A percentile compares a stretch with the other conserved stretches of the same genome.
Conservation (phyloP, 495 filamentous ascomycete genomes). For the Neurospora sp. region DNA sequence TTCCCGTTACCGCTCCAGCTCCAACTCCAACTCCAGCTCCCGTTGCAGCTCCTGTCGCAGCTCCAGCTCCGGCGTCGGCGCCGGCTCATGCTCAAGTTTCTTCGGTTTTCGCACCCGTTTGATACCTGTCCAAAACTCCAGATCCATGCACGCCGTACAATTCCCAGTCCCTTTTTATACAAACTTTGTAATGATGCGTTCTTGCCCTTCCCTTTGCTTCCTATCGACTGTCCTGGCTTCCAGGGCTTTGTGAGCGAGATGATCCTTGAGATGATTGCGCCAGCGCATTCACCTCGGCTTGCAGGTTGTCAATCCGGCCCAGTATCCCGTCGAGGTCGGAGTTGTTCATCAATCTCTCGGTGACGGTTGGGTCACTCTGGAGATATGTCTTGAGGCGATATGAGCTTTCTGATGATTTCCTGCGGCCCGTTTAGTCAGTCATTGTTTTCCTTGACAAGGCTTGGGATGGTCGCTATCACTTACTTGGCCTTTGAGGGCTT, state of each 20-base stretch:
- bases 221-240: background rate
- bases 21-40: background rate
- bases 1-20: background rate
- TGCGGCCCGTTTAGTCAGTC: background rate
- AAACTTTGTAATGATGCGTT: background rate
- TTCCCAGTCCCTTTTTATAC: background rate
- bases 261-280: background rate
- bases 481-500: constrained; percentile 14
- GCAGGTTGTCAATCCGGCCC: constrained; percentile 2
- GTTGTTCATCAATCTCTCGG: constrained; percentile 12
- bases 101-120: background rate
- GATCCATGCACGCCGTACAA: background rate
- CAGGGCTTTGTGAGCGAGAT: background rate
- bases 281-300: constrained; percentile 4
- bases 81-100: background rate
- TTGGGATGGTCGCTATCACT: background rate
- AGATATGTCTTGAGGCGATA: constrained; percentile 12
- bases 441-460: background rate
- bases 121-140: background rate
- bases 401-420: background rate
- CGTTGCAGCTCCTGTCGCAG: background rate
- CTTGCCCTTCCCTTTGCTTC: background rate
- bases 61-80: background rate
- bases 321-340: background rate
- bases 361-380: constrained; percentile 1